These are phyloP conservation scores for Trichosporon faecale DNA, from an alignment of 1,284 basidiomycete species.

Conservation along the genomic window DNA sequence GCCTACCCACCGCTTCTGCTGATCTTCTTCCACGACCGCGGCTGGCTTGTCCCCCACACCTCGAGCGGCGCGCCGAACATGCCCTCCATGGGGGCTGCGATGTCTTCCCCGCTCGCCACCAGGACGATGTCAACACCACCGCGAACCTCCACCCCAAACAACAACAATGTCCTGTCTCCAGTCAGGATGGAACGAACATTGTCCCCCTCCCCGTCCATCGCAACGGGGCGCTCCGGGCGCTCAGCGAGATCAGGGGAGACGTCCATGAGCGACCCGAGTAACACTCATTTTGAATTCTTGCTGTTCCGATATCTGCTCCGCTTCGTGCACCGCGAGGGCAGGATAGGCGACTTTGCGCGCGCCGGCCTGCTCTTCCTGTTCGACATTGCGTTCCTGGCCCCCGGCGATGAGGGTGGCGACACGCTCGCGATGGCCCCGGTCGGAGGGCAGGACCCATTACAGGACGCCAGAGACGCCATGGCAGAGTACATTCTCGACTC, in stretches of 20 bases:
- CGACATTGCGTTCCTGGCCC: slow-evolving; percentile 77
- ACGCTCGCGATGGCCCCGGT: slow-evolving; percentile 30
- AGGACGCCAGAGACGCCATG: slow-evolving; percentile 76
- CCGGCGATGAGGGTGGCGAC: slow-evolving; percentile 41
- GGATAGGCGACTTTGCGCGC: slow-evolving; percentile 88
- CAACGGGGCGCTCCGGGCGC: slow-evolving; percentile 48
- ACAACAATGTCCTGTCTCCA: not conserved
- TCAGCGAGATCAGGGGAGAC: slow-evolving; percentile 60
- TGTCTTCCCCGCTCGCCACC: not conserved
- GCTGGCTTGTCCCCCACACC: slow-evolving; percentile 36
- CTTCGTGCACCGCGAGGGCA: slow-evolving; percentile 90
- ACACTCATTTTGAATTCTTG: slow-evolving; percentile 77
- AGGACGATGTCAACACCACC: not conserved
- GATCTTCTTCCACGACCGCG: slow-evolving; percentile 92
- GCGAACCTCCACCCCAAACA: not conserved
- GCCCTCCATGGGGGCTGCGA: slow-evolving; percentile 11
- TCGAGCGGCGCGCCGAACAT: slow-evolving; percentile 49
- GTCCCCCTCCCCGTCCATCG: slow-evolving; percentile 55
- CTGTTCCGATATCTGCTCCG: slow-evolving; percentile 93
- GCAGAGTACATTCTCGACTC: slow-evolving; percentile 92
- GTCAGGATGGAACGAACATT: not conserved
- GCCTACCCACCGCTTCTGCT: slow-evolving; percentile 85
- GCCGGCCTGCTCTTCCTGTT: slow-evolving; percentile 88
- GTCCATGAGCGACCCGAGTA: slow-evolving; percentile 14
- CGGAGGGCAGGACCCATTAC: slow-evolving; percentile 61